Percentiles rank a stretch among this genome's conserved stretches.
These are phyloP conservation scores for Solanum stenotomum DNA, from an alignment of 257 asterid genomes.

Conservation along the genomic window DNA sequence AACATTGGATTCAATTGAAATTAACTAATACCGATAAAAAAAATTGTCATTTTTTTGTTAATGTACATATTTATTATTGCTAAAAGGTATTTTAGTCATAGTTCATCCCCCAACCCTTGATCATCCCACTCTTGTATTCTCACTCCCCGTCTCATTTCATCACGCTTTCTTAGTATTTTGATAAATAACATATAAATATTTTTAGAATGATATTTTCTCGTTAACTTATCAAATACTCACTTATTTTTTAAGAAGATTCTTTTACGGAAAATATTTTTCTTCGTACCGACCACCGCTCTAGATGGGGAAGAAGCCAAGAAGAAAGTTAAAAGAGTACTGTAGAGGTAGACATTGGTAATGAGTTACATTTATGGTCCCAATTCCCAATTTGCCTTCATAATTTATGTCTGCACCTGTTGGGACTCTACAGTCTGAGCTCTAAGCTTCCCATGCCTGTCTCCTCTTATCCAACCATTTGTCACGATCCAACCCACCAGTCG, in stretches of 20 bases:
- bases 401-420: neutral
- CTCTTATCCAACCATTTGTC: neutral
- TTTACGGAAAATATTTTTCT: neutral
- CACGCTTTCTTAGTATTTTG: neutral
- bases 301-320: neutral
- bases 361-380: conserved; percentile 9
- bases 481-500: rapidly evolving
- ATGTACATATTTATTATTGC: neutral
- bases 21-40: too few species aligned
- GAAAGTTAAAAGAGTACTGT: neutral
- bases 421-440: neutral
- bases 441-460: conserved; percentile 1
- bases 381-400: neutral
- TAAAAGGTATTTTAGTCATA: too few species aligned
- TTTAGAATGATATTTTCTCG: neutral
- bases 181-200: neutral
- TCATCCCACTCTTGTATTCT: neutral
- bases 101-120: neutral
- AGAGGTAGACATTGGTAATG: neutral
- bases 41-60: too few species aligned
- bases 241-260: rapidly evolving
- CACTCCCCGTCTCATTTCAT: neutral
- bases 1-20: neutral
- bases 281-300: rapidly evolving
- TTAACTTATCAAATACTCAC: neutral